Evolutionary conservation across 345 rosid species (phyloP), one percentile per base, ranked within the genome.

Genomic region (Salix exigua): DNA sequence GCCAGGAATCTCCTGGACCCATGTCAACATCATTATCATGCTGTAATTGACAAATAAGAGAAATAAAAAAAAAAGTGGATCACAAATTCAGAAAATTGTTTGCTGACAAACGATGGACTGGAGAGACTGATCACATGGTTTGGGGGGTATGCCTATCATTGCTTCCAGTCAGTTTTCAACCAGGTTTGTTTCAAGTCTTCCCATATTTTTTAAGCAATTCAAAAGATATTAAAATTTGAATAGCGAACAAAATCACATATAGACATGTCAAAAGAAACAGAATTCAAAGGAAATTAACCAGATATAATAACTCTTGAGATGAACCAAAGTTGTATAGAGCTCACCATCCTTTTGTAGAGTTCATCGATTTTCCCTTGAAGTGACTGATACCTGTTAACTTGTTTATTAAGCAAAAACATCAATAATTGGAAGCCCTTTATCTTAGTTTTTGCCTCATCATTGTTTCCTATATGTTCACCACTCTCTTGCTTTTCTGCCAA

Each of bases 341-440:
- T 82, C 85, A 96, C 99, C 98, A 93, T 91, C 70, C 92, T 81
- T 83, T 92, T 87, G 88, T 95, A 93, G 48, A 96, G 89, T 79
- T 90, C 94, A 71, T 96, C 99, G 23, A 84, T 87, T 83, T 92
- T 92, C 70, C 81, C 93, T 84, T 96, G 97, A 74, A 93, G 98
- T 46, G 97, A 89, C 70, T 92, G 97, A 73, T 91, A 96, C 77
- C 96, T 82, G 82, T 84, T 84, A 40, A 91, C 88, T 80, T 96
- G 99, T 79, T 90, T 93, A 73, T 89, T 91, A 35, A 93, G 90
- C 79, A 89, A 75, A 78, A 92, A 87, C 61, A 89, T 82, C 72
- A 91, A 77, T 13, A 83, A 72, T n/a, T 81, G 77, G 75, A 91
- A 83, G 72, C 70, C 79, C 73, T 78, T 89, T 63, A 73, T 75